Base-by-base conservation (phyloP, 2,329 filamentous ascomycete genomes). In the Aspergillus unguis region DNA sequence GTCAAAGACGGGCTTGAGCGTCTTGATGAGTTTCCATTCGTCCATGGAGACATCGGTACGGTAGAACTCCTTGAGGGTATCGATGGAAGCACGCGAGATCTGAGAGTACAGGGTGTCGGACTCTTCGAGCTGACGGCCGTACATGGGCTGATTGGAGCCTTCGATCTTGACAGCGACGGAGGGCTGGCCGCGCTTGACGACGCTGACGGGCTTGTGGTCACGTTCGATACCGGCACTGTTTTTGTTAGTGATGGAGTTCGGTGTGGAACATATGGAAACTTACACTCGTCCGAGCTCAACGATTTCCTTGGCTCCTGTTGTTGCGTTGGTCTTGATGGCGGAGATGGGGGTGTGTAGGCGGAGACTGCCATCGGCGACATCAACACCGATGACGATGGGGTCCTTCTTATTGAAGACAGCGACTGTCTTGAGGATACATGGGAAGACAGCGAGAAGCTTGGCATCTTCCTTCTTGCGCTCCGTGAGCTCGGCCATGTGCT, bases 401-500 rank as follows among this genome's bases (percentile, higher is more conserved):
- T 85, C 84, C 47, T 92, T 96, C 83, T 99, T 99, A 82, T 97
- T 97, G 84, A 99, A 99, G 28, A 99, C 88, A 11, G 91, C 91
- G 36, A 99, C 89, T 0, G 92, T 85, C 62, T 82, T 83, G 51
- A 99, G 83, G 35, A 97, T 88, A 68, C 94, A 97, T 33, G 94
- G 95, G 83, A 97, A 99, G 63, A 99, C 92, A 40, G 94, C 95
- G 65, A 94, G 77, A 77, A 96, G 84, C 79, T 97, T 97, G 66
- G 86, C 89, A 66, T 97, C 92, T 67, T 97, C 92, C 80, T 96
- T 96, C 78, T 91, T 92, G 80, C 92, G 87, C 75, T 92, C 91
- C 29, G 86, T 80, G 61, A 96, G 82, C 63, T 88, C 80, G 29
- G 86, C 85, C 88, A 96, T 96, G 74, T 99, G 92, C 72, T 89